Base-by-base conservation (phyloP, 1,284 basidiomycete genomes). In the Microbotryomycetes sp. region DNA sequence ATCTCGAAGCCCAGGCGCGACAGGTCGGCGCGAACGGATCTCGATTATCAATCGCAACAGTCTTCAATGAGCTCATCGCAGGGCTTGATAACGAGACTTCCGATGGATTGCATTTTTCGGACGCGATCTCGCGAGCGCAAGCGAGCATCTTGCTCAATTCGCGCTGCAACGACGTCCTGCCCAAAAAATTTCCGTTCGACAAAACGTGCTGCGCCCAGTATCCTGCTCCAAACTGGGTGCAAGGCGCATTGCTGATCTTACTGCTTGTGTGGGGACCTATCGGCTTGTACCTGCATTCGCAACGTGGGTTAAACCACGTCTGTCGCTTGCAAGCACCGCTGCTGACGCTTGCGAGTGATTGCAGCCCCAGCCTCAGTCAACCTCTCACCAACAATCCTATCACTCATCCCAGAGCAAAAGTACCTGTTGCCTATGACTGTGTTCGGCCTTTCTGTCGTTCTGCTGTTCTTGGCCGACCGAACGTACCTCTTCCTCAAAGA, bases 121-220 rank as follows among this genome's bases (percentile, higher is more conserved):
- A 83, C 59, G 71, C 78, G 30, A 74, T 91, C 46, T 79, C 86
- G 65, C 80, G 80, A 67, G 78, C 81, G 58, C 89, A 93, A 74
- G 86, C 88, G 6, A 85, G 84, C 67, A 78, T 93, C 50, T 75
- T 94, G 47, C 78, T 91, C n/a, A 90, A 89, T 64, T 74, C 88
- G 64, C 81, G 83, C 46, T 94, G 90, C 75, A 92, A 92, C 72
- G 81, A 89, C 57, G 76, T 76, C 13, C 77, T 89, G 65, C 82
- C 87, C 28, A 85, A 86, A 72, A 77, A 74, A 31, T 85, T 83
- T 72, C 85, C 88, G 2, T 79, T 85, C 72, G 83, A 86, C 72
- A 89, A 88, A 72, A 88, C 88, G 0, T 94, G 90, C 74, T 94
- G 90, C 73, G 82, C 82, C 63, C 78, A 79, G 41, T 91, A 92